Evolutionary conservation across 1,284 basidiomycete genomes (phyloP), one percentile per base, ranked within the genome.

Genomic region (Salmacisia buchloeana): DNA sequence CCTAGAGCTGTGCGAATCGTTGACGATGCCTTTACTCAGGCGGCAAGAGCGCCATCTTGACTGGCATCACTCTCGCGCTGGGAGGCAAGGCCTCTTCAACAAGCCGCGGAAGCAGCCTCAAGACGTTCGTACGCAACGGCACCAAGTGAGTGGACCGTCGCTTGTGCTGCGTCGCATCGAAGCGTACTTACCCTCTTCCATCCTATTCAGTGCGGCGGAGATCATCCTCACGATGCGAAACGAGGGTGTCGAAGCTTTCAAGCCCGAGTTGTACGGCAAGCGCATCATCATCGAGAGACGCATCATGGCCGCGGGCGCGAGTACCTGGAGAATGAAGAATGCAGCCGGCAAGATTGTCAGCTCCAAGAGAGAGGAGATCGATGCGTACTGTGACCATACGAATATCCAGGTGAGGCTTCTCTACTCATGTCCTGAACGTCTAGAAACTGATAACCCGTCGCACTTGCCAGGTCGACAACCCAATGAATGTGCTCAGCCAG

Each of bases 31-130:
- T n/a, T n/a, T n/a, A n/a, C n/a, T n/a, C 89, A 92, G 65, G 68
- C 81, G 94, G 96, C 13, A 98, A 98, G 82, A 94, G 91, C 77
- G 94, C 96, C 1, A 88, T 97, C 41, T 84, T 98, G 35, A 93
- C 94, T 7, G 96, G 89, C 2, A 88, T 99, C 68, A 92, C 92
- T 1, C 86, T 98, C 21, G 94, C 91, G 2, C 85, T 99, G 0
- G 96, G 96, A 57, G 93, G 92, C 1, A 97, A 94, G 80, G 90
- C 94, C 1, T 86, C 82, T 29, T 86, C 88, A 0, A 98, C 96
- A 1, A 74, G 69, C 25, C 87, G 94, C 70, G 94, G 90, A 9
- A 86, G 80, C 70, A 91, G 91, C 25, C 83, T 97, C 39, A 94
- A 92, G 77, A 87, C 89, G 1, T 92, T 97, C 76, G 90, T 97